These are phyloP conservation scores for Saccharomycopsis sp. DNA, from an alignment of 805 yeast genomes.

Conservation along the genomic window DNA sequence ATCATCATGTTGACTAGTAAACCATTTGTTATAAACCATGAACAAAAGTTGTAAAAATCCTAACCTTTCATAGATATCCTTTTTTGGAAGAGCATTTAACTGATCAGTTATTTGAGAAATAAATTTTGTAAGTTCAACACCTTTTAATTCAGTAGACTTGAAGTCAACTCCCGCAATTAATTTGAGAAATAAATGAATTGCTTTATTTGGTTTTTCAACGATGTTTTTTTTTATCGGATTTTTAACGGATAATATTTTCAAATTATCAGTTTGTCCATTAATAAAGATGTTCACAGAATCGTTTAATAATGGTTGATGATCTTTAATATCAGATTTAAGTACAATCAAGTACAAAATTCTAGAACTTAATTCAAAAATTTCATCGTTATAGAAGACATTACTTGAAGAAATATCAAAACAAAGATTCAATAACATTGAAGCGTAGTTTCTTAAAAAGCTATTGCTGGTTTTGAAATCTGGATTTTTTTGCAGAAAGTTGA, in stretches of 20 bases:
- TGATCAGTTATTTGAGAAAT: constrained; percentile 4
- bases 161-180: constrained; percentile 41
- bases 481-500: constrained; percentile 3
- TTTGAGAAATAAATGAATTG: constrained; percentile 32
- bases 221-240: too few relatives aligned
- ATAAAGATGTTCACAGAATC: constrained; percentile 17
- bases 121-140: neutral
- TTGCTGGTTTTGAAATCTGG: constrained; percentile 11
- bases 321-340: constrained; percentile 20
- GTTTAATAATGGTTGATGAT: constrained; percentile 37
- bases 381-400: constrained; percentile 10
- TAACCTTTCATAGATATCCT: constrained; percentile 27
- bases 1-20: constrained; percentile 11
- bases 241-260: neutral
- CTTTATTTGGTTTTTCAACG: constrained; percentile 18
- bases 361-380: constrained; percentile 22
- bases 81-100: neutral
- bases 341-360: constrained; percentile 28
- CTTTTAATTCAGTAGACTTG: constrained; percentile 1
- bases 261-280: neutral
- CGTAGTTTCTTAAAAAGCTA: constrained; percentile 33
- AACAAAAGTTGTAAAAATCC: constrained; percentile 48
- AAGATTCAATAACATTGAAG: constrained; percentile 29
- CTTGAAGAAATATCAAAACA: constrained; percentile 12
- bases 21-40: constrained; percentile 49